Evolutionary conservation across 345 rosid species (phyloP).

Genomic region (Bruguiera gymnorhiza): DNA sequence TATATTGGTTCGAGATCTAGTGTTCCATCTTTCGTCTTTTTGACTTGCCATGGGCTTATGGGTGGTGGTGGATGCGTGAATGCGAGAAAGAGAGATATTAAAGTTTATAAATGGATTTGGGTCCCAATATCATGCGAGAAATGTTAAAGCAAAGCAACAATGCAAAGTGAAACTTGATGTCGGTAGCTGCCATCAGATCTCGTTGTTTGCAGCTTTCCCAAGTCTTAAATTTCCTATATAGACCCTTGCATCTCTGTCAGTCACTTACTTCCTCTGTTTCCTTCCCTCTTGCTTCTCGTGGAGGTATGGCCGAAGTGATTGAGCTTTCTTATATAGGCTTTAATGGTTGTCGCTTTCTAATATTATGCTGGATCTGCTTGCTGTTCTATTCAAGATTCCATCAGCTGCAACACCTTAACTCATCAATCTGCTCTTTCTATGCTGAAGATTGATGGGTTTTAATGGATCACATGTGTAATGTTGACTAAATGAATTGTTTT

Average conservation of each 20-base stretch:
- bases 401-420: no score
- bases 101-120: slow-evolving; percentile 7
- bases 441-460: no score
- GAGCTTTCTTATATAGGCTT: neutral
- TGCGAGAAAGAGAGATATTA: neutral
- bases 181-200: slow-evolving; percentile 30
- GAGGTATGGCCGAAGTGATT: neutral
- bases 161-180: slow-evolving; percentile 13
- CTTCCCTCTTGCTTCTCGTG: neutral
- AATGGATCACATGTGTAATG: no score
- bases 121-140: slow-evolving; percentile 46
- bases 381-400: neutral
- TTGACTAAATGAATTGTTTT: no score
- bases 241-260: neutral
- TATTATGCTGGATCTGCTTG: slow-evolving; percentile 3
- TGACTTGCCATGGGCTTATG: slow-evolving; percentile 3
- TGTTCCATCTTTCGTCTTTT: slow-evolving; percentile 13
- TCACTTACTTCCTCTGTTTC: neutral
- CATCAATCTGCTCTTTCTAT: no score
- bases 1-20: slow-evolving; percentile 15
- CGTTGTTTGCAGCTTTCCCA: slow-evolving; percentile 2
- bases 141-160: slow-evolving; percentile 3
- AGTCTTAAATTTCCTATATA: neutral
- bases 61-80: neutral
- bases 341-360: neutral